These are phyloP conservation scores for Mycogone perniciosa DNA, from an alignment of 2,329 filamentous ascomycete species.

Conservation along the genomic window DNA sequence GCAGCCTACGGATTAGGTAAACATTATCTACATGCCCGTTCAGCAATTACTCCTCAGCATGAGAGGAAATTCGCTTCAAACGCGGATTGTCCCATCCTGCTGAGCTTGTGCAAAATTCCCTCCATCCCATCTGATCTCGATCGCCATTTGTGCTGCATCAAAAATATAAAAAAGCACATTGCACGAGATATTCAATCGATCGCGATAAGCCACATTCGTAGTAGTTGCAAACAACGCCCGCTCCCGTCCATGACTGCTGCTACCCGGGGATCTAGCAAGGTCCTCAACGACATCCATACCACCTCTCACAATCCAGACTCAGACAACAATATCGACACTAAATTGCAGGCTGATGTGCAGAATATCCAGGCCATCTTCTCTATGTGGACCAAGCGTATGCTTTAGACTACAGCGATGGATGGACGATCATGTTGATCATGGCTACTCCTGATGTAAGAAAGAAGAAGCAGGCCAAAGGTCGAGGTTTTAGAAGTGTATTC, in stretches of 20 bases:
- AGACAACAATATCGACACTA: constrained; percentile 14
- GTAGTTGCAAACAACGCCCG: not conserved
- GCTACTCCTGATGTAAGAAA: constrained; percentile 39
- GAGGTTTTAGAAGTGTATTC: constrained; percentile 2
- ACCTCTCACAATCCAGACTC: constrained; percentile 3
- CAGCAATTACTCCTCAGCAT: too few relatives aligned
- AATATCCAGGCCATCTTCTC: constrained; percentile 34
- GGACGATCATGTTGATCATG: constrained; percentile 40
- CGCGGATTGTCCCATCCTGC: not conserved
- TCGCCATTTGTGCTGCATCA: too few relatives aligned
- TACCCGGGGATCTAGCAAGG: constrained; percentile 2
- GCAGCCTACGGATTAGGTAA: too few relatives aligned
- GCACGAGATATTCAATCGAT: too few relatives aligned
- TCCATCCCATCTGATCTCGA: too few relatives aligned
- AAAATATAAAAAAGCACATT: too few relatives aligned
- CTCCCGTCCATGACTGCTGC: not conserved
- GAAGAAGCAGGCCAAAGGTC: constrained; percentile 37
- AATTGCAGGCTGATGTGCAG: constrained; percentile 30
- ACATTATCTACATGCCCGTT: too few relatives aligned
- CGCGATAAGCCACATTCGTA: too few relatives aligned
- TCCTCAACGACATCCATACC: not conserved
- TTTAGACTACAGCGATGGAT: constrained; percentile 44
- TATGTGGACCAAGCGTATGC: constrained; percentile 31
- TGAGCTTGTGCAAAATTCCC: too few relatives aligned
- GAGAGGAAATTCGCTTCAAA: too few relatives aligned